Base-by-base conservation (phyloP, 208 protist species). In the Crithidia thermophila region DNA sequence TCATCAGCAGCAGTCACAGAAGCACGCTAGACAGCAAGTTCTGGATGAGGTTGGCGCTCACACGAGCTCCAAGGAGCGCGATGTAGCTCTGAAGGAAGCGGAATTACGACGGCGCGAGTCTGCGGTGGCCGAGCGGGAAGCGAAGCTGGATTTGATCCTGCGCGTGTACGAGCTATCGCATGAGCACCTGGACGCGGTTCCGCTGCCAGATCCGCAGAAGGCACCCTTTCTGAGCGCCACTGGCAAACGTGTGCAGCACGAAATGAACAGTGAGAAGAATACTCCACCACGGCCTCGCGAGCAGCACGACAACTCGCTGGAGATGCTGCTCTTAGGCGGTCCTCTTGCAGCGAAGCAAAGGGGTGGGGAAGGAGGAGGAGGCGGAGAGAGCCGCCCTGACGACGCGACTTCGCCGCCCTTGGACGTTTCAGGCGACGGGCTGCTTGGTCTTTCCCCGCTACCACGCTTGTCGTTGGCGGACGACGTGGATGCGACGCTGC, bases 141-240 rank as follows among this genome's bases (percentile, higher is more conserved):
- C 75, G 33, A 94, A 96, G 49, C 62, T 96, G 16, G 72, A 83
- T 39, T 58, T 80, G 0, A 70, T 96, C 20, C 64, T 96, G 49
- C 45, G 73, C 20, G 70, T 96, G n/a, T 96, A 96, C 55, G 91
- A 91, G 45, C 73, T 96, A 27, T 93, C 86, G 11, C 66, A 87
- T n/a, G 78, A 83, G 49, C 75, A 82, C 55, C 67, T 96, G 13
- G 87, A 96, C 71, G 33, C 73, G 42, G 53, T 96, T 7, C 70
- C 68, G 25, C 58, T 67, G 42, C 49, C 64, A 0, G 11, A 39
- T 28, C 18, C 45, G 27, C 55, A 63, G 42, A 34, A n/a, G n/a
- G n/a, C n/a, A n/a, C n/a, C n/a, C n/a, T n/a, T n/a, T n/a, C n/a
- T n/a, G n/a, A n/a, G n/a, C n/a, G n/a, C n/a, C n/a, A n/a, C n/a